Percentiles rank a stretch among this genome's conserved stretches.
These are phyloP conservation scores for Ascochyta fabae DNA, from an alignment of 2,329 filamentous ascomycete genomes.

Conservation along the genomic window DNA sequence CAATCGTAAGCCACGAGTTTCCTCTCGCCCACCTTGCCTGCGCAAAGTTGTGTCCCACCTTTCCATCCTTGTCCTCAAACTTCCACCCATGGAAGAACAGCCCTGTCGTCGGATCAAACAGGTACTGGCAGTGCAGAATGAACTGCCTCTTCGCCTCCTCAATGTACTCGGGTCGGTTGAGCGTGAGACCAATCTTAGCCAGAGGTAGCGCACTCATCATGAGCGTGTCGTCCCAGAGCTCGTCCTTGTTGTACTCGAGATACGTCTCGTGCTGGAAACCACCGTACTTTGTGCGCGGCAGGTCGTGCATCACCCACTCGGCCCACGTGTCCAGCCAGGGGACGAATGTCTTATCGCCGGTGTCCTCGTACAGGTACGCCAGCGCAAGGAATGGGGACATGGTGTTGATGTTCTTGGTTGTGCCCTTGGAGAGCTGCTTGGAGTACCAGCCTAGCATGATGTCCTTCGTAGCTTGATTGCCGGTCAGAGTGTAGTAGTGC, in stretches of 20 bases:
- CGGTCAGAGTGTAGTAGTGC: constrained; percentile 79
- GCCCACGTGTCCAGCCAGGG: constrained; percentile 83
- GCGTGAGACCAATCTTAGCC: constrained; percentile 77
- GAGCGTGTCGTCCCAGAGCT: constrained; percentile 84
- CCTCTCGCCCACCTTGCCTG: constrained; percentile 64
- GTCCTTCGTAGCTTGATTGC: constrained; percentile 63
- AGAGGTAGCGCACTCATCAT: constrained; percentile 88
- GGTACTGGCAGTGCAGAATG: constrained; percentile 77
- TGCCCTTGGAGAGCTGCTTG: constrained; percentile 71
- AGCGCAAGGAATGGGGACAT: constrained; percentile 80
- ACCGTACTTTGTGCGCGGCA: constrained; percentile 74
- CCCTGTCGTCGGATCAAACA: constrained; percentile 74
- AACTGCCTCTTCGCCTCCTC: constrained; percentile 81
- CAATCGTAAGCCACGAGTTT: constrained; percentile 80
- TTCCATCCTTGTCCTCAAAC: constrained; percentile 67
- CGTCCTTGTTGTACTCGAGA: constrained; percentile 70
- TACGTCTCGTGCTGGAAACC: constrained; percentile 80
- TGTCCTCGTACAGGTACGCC: constrained; percentile 79
- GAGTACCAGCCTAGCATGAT: constrained; percentile 78
- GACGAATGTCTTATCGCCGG: constrained; percentile 69
- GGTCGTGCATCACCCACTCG: constrained; percentile 81
- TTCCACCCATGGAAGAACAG: constrained; percentile 86
- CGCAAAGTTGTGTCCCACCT: constrained; percentile 63
- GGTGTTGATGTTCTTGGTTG: constrained; percentile 86
- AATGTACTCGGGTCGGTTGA: constrained; percentile 74